phyloP scores from a whole-genome alignment of 306 rosid species.

The Astragalus membranaceus region DNA sequence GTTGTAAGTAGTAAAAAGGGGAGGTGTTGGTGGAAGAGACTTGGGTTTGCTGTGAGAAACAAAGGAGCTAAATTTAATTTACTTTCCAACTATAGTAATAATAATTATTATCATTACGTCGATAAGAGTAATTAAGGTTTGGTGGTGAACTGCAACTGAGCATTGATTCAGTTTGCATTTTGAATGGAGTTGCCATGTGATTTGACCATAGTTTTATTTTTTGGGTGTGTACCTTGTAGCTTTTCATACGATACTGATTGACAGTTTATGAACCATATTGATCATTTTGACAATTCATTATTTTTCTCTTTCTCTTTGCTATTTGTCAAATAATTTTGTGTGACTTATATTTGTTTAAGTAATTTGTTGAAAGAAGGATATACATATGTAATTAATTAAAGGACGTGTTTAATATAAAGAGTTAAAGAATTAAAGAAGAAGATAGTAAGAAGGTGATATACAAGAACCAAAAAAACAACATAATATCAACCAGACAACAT shows the following conservation, averaged over 20 bases:
- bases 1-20: conserved; percentile 25
- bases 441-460: too few species aligned
- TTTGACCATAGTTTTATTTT: conserved; percentile 18
- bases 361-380: too few species aligned
- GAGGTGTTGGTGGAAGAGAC: conserved; percentile 51
- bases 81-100: conserved; percentile 24
- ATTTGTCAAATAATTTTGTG: too few species aligned
- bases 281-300: too few species aligned
- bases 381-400: too few species aligned
- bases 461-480: too few species aligned
- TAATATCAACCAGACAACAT: too few species aligned
- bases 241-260: conserved; percentile 1
- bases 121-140: background rate
- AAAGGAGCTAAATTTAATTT: conserved; percentile 19
- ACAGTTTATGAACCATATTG: conserved; percentile 5
- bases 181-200: background rate
- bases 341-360: too few species aligned
- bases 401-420: too few species aligned
- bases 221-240: conserved; percentile 11
- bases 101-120: conserved; percentile 37
- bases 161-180: background rate
- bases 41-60: conserved; percentile 24
- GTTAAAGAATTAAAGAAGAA: too few species aligned
- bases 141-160: background rate
- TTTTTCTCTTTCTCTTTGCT: background rate